Conservation (phyloP, 2,329 filamentous ascomycete genomes). For the Mycosphaerelloides madeirae region DNA sequence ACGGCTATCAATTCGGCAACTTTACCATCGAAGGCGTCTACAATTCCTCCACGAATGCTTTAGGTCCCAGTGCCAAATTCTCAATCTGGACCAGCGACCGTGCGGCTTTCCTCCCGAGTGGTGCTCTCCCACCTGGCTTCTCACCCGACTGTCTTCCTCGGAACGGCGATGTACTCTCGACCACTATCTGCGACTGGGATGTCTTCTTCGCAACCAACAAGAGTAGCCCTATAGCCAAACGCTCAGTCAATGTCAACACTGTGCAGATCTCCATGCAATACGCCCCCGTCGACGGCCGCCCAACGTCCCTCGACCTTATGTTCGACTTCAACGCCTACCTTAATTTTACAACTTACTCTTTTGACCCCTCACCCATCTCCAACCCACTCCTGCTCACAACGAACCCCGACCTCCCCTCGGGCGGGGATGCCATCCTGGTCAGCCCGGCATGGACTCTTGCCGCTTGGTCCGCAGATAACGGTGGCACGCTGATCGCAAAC, state of each 20-base stretch:
- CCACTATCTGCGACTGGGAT: constrained; percentile 11
- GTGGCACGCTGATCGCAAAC: background rate
- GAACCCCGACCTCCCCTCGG: background rate
- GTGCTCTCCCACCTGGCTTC: constrained; percentile 6
- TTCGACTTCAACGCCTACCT: constrained; percentile 13
- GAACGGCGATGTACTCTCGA: background rate
- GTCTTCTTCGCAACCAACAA: constrained; percentile 3
- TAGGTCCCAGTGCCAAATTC: constrained; percentile 6
- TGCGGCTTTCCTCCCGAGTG: constrained; percentile 13
- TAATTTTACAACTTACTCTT: constrained; percentile 20
- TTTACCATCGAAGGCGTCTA: constrained; percentile 13
- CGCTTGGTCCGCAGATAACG: constrained; percentile 23
- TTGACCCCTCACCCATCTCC: constrained; percentile 16
- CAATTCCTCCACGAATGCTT: background rate
- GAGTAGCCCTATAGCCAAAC: background rate
- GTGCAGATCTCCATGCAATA: constrained; percentile 7
- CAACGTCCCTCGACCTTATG: background rate
- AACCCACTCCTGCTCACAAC: constrained; percentile 11
- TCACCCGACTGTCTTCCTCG: constrained; percentile 6
- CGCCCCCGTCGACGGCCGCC: background rate
- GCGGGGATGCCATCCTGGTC: constrained; percentile 5
- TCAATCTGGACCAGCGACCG: constrained; percentile 18
- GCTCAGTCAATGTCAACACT: constrained; percentile 7
- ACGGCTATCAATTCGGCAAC: constrained; percentile 5
- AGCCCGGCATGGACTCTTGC: constrained; percentile 27